These are phyloP conservation scores for Arthrobotrys sphaeroides DNA, from an alignment of 2,329 filamentous ascomycete species.

Conservation along the genomic window DNA sequence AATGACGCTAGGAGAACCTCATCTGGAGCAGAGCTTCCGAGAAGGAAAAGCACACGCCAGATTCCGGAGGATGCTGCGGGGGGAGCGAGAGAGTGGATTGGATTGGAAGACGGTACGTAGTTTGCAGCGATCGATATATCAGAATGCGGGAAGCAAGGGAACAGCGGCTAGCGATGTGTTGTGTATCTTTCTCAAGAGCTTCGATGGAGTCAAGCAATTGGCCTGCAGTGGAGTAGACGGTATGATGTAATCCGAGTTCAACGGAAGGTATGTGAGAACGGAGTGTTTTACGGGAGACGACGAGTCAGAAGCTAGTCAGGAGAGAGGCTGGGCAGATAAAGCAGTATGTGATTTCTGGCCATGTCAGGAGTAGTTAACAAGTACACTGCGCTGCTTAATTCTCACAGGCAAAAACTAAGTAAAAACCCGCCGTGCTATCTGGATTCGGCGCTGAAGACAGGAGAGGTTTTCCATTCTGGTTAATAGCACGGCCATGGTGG, in stretches of 20 bases:
- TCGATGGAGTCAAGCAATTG: too few relatives aligned
- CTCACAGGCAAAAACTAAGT: background rate
- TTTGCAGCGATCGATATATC: conserved; percentile 31
- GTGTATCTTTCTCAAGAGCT: too few relatives aligned
- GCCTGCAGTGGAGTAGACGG: too few relatives aligned
- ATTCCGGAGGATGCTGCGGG: conserved; percentile 20
- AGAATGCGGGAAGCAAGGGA: conserved; percentile 44
- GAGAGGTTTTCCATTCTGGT: conserved; percentile 32
- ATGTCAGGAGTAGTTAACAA: background rate
- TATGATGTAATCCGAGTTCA: conserved; percentile 31
- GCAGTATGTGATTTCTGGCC: background rate
- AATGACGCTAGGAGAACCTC: conserved; percentile 34
- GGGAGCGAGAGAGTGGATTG: background rate
- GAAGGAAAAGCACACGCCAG: conserved; percentile 25
- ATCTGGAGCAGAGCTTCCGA: conserved; percentile 40
- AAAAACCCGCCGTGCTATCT: too few relatives aligned
- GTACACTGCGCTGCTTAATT: background rate
- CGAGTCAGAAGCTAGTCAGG: background rate
- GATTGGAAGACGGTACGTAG: background rate
- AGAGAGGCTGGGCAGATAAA: conserved; percentile 15
- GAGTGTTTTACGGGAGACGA: background rate
- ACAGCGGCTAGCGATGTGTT: conserved; percentile 34
- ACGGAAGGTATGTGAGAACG: background rate
- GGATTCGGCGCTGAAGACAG: conserved; percentile 27
- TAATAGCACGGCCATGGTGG: conserved; percentile 26